Evolutionary conservation across 176 grass and related monocot genomes (phyloP), one percentile per base, ranked within the genome.

Genomic region (Pontederia paniculata): DNA sequence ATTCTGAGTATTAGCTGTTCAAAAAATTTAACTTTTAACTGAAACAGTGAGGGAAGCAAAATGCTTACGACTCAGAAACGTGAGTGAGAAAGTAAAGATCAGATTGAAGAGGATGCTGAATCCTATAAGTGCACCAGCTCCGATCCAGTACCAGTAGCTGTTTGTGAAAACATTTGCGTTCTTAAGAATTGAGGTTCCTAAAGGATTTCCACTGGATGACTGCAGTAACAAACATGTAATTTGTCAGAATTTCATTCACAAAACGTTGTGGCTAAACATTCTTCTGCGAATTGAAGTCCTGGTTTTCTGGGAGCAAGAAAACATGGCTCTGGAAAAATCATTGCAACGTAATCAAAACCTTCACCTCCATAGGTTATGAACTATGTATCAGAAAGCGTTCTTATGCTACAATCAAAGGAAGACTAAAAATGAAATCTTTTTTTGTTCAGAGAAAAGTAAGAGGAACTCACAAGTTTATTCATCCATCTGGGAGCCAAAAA

Each of bases 71-170:
- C 77, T 88, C 57, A 98, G 80, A 79, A 80, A 91, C 46, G 55
- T 80, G 19, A 98, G 93, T 19, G 80, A 91, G 16, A 98, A 57
- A 9, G 93, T 91, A 63, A 98, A 98, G 48, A 98, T 83, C 55
- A 98, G 57, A 76, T 98, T 98, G 83, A 98, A 98, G 46, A 98
- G 87, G 57, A 98, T 82, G 69, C 62, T 77, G 75, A 98, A 98
- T 75, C 93, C 87, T 23, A 98, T 58, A 58, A 98, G 78, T 23
- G 23, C 93, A 50, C 58, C 75, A 46, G 74, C 80, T 84, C 93
- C 93, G 63, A 98, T 98, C 93, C 93, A 98, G 65, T 81, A 98
- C 93, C 93, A 98, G 44, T 77, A 84, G 64, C 66, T 84, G 43
- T 98, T 75, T 17, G 80, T 60, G 63, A 88, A 97, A 14, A 98